A percentile compares a stretch with the other conserved stretches of the same genome.
phyloP scores from a whole-genome alignment of 148 eudicot species.

The Rhododendron ferrugineum region DNA sequence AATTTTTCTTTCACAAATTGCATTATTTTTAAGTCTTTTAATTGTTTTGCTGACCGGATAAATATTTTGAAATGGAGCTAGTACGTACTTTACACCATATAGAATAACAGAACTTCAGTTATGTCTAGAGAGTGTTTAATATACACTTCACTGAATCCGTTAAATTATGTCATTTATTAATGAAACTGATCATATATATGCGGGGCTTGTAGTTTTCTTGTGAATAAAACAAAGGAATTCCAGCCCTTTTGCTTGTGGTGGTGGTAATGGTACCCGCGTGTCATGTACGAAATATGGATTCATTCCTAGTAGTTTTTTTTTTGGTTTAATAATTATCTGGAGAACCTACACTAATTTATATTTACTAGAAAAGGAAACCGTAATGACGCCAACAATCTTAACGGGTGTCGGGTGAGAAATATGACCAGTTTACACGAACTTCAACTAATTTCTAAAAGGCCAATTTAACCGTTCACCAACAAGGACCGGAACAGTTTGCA shows the following conservation, averaged over 20 bases:
- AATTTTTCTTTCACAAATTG: too few species aligned
- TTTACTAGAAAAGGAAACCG: too few species aligned
- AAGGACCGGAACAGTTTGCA: not conserved
- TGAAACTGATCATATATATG: not conserved
- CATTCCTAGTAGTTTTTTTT: not conserved
- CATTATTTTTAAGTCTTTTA: too few species aligned
- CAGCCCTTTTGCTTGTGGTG: not conserved
- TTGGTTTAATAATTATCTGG: too few species aligned
- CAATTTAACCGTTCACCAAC: not conserved
- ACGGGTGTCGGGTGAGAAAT: too few species aligned
- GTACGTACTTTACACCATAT: not conserved
- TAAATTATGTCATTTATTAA: not conserved
- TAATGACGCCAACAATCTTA: too few species aligned
- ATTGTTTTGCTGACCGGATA: not conserved
- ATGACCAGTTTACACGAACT: too few species aligned
- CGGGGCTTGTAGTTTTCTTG: constrained; percentile 13
- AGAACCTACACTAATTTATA: too few species aligned
- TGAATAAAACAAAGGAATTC: constrained; percentile 12
- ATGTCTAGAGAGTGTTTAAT: not conserved
- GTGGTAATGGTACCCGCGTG: not conserved
- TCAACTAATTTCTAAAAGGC: too few species aligned
- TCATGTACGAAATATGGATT: not conserved
- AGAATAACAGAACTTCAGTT: not conserved
- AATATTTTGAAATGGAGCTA: not conserved
- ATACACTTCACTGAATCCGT: not conserved